Evolutionary conservation across 345 rosid genomes (phyloP).

Genomic region (Citrus unshiu): DNA sequence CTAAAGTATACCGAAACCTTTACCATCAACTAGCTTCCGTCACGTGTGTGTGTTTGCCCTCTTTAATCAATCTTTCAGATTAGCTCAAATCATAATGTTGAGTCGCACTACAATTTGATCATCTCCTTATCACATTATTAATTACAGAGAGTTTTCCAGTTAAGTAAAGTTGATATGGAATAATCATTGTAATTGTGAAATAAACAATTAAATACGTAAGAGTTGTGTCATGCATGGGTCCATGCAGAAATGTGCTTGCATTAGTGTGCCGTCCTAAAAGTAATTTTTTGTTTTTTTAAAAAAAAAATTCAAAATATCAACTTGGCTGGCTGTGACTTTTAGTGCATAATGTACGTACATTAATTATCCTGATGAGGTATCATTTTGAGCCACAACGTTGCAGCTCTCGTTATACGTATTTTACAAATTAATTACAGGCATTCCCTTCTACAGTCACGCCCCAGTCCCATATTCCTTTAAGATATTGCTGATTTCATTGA

Average conservation of each 20-base stretch:
- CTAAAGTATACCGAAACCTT: not conserved
- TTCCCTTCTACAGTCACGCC: too few species aligned
- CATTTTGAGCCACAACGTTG: not conserved
- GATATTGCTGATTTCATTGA: too few species aligned
- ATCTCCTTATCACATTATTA: not conserved
- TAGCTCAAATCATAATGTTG: not conserved
- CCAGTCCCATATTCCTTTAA: too few species aligned
- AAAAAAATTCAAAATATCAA: not conserved
- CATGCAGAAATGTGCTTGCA: not conserved
- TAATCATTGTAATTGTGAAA: not conserved
- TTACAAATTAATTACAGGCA: too few species aligned
- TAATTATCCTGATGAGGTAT: not conserved
- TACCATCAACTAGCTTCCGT: not conserved
- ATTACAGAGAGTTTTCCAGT: not conserved
- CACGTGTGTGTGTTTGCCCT: not conserved
- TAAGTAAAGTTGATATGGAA: not conserved
- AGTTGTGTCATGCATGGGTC: not conserved
- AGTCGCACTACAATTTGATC: not conserved
- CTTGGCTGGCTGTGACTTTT: not conserved
- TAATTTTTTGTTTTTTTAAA: too few species aligned
- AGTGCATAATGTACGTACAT: too few species aligned
- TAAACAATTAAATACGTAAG: not conserved
- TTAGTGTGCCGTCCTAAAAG: not conserved
- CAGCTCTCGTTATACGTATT: not conserved
- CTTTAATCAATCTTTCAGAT: too few species aligned